A percentile compares a stretch with the other conserved stretches of the same genome.
Evolutionary conservation across 169 alveolate genomes (phyloP).

Genomic region (Eimeria praecox): DNA sequence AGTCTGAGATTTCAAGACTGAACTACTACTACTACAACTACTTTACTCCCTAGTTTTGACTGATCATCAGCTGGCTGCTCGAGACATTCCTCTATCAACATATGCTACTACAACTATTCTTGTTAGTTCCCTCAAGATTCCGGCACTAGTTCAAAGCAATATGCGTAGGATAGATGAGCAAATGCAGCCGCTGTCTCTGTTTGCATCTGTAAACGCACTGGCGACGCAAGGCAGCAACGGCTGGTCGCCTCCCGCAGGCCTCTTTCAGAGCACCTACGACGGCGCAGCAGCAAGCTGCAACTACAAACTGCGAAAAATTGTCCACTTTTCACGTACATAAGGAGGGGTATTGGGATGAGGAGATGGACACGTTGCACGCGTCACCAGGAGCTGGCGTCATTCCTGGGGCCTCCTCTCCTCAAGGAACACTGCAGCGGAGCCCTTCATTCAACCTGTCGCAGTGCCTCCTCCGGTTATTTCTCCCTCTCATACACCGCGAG

Average conservation of each 20-base stretch:
- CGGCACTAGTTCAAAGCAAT: too few relatives aligned
- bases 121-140: too few relatives aligned
- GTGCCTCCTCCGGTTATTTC: neutral
- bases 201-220: neutral
- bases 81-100: too few relatives aligned
- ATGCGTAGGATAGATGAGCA: neutral
- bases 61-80: too few relatives aligned
- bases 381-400: too few relatives aligned
- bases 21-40: too few relatives aligned
- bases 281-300: conserved; percentile 3
- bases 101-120: too few relatives aligned
- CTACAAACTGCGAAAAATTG: neutral
- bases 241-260: neutral
- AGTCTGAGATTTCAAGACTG: too few relatives aligned
- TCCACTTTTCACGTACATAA: neutral
- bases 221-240: neutral
- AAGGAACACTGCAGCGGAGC: neutral
- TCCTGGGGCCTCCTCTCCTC: neutral
- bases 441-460: neutral
- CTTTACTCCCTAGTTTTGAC: too few relatives aligned
- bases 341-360: neutral
- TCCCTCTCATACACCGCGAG: neutral
- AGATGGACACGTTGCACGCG: neutral
- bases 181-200: conserved; percentile 7
- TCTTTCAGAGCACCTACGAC: neutral